Evolutionary conservation across 2,329 filamentous ascomycete genomes (phyloP).

Genomic region (Trichocomaceae sp.): DNA sequence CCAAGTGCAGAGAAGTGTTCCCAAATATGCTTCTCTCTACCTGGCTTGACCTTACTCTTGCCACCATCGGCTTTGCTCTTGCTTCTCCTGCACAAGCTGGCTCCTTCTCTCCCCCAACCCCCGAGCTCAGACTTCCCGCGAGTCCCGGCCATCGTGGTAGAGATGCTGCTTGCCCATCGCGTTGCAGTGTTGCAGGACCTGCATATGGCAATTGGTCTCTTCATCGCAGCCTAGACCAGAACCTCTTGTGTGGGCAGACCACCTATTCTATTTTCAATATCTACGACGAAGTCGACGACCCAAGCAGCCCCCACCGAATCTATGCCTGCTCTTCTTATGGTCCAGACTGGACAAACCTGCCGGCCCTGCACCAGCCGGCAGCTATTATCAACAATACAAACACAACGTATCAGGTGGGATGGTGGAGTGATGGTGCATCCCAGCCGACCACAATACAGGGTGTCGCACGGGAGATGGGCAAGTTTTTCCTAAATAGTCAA

Average conservation of each 20-base stretch:
- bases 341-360: conserved; percentile 15
- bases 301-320: conserved; percentile 24
- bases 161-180: conserved; percentile 16
- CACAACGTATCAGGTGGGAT: conserved; percentile 24
- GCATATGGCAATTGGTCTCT: conserved; percentile 18
- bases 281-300: conserved; percentile 29
- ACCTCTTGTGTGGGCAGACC: conserved; percentile 24
- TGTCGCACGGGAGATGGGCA: conserved; percentile 23
- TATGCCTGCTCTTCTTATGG: conserved; percentile 26
- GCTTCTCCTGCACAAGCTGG: background rate
- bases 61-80: background rate
- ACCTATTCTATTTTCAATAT: conserved; percentile 33
- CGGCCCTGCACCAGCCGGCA: conserved; percentile 4
- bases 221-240: conserved; percentile 19
- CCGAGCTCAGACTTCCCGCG: background rate
- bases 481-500: conserved; percentile 23
- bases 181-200: conserved; percentile 17
- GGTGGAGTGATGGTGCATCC: conserved; percentile 20
- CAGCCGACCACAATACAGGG: conserved; percentile 19
- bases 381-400: conserved; percentile 15
- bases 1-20: background rate
- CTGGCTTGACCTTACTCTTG: background rate
- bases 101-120: background rate
- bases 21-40: background rate
- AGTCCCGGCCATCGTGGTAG: conserved; percentile 15